Base-by-base conservation (phyloP, 1,284 basidiomycete genomes). In the Coniferiporia weirii region DNA sequence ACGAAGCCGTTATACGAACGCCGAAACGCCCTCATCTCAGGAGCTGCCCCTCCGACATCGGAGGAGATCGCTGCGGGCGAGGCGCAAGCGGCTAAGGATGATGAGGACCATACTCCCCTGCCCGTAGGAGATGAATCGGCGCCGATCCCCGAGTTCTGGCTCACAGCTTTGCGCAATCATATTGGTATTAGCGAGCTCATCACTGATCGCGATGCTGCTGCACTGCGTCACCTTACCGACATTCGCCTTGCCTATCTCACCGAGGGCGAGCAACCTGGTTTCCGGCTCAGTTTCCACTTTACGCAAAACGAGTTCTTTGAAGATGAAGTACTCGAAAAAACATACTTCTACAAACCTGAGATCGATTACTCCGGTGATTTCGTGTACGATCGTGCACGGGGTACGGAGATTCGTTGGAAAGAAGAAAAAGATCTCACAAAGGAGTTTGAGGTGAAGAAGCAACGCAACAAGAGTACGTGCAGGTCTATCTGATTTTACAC, bases 391-490 rank as follows among this genome's bases (percentile, higher is more conserved):
- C 89, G 85, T 65, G 93, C 95, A 57, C 85, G 91, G 69, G 95
- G 95, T n/a, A 88, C 87, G 60, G 83, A 88, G 69, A 95, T 99
- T 76, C 86, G 89, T 71, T 98, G 96, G 96, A 97, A 96, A 78
- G 94, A 94, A 73, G 96, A 97, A 68, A 96, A 97, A 79, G 93
- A 99, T 76, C 79, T 98, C 62, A 98, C 95, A 56, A 95, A 95
- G 78, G 92, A 93, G 78, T 89, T 94, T 67, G 96, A 98, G 79
- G 95, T 98, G 73, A 98, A 98, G 84, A 98, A 98, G 81, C 96
- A 98, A 77, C 81, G 95, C 68, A 98, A 98, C 80, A 99, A 98
- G 82, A 93, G 93, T 95, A 69, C 63, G 85, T 76, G 19, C 20
- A 17, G 51, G 47, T 64, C 50, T 55, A 12, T 32, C 15, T 49